Evolutionary conservation across 495 filamentous ascomycete genomes (phyloP), one percentile per base, ranked within the genome.

Genomic region (Trichoderma erinaceum): DNA sequence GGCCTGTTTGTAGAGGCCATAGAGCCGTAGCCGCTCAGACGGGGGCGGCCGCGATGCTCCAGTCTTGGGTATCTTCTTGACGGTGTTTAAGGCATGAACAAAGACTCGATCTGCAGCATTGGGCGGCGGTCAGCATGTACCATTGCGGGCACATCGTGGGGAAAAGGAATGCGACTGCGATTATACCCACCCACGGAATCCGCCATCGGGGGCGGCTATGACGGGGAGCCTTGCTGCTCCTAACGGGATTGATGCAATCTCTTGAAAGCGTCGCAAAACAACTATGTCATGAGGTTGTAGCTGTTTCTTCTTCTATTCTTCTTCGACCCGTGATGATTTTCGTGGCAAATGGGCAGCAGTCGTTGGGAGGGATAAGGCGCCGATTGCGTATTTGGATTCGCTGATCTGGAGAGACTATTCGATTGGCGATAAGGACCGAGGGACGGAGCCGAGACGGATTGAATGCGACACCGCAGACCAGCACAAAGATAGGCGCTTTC

Each of bases 1-100:
- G 70, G 91, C 92, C 80, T 99, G 95, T 77, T 99, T 99, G 80
- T 98, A 99, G 69, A 99, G 84, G 65, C 95, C 95, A 87, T 99
- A 99, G 67, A 99, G 88, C 70, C 88, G 89, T 71, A 99, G 81
- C 32, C 95, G 90, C 73, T 93, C 94, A 41, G 84, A 80, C 11
- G 93, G 84, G 44, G 95, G 96, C 23, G 95, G 95, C 48, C 94
- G 88, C 65, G 90, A 86, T 50, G 91, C 91, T 29, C 95, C 94
- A 16, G 92, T 96, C 73, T 92, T 93, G 72, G 92, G 92, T 68
- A 99, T 97, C 73, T 95, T 95, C 78, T 97, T 97, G 70, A 98
- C 95, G 35, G 94, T 98, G 79, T 96, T 97, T 75, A 99, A 88
- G 68, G 95, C 95, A 86, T 99, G 94, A 77, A 94, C 93, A 80